Percentiles rank a stretch among this genome's conserved stretches.
phyloP scores from a whole-genome alignment of 768 basidiomycete genomes.

The Galerina marginata region DNA sequence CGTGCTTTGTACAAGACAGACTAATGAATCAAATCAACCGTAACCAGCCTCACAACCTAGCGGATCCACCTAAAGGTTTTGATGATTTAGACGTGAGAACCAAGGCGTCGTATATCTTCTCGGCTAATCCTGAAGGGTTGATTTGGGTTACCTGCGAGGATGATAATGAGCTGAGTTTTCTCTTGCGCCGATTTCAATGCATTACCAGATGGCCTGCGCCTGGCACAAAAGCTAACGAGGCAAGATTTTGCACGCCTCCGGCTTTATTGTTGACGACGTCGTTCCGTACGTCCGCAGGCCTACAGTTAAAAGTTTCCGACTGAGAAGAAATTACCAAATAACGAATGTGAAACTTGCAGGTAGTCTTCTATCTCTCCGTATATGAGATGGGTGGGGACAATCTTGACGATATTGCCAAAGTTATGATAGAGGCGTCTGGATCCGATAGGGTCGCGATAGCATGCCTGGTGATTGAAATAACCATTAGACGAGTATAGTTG shows the following conservation, averaged over 20 bases:
- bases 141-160: slow-evolving; percentile 32
- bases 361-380: slow-evolving; percentile 53
- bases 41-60: too few relatives aligned
- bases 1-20: too few relatives aligned
- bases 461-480: slow-evolving; percentile 34
- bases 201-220: slow-evolving; percentile 49
- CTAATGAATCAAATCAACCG: too few relatives aligned
- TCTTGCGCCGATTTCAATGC: background rate
- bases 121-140: slow-evolving; percentile 37
- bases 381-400: slow-evolving; percentile 48
- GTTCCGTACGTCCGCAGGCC: slow-evolving; percentile 40
- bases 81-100: background rate
- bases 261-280: slow-evolving; percentile 39
- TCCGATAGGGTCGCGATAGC: slow-evolving; percentile 45
- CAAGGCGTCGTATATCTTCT: slow-evolving; percentile 44
- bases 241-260: slow-evolving; percentile 42
- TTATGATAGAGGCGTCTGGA: slow-evolving; percentile 37
- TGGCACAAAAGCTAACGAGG: slow-evolving; percentile 41
- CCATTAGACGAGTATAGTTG: background rate
- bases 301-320: slow-evolving; percentile 16
- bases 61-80: background rate
- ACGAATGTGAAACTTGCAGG: slow-evolving; percentile 32
- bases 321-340: background rate
- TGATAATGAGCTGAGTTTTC: background rate
- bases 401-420: slow-evolving; percentile 35